A percentile compares a stretch with the other conserved stretches of the same genome.
phyloP scores from a whole-genome alignment of 2,329 filamentous ascomycete genomes.

The Exserohilum rostratum region DNA sequence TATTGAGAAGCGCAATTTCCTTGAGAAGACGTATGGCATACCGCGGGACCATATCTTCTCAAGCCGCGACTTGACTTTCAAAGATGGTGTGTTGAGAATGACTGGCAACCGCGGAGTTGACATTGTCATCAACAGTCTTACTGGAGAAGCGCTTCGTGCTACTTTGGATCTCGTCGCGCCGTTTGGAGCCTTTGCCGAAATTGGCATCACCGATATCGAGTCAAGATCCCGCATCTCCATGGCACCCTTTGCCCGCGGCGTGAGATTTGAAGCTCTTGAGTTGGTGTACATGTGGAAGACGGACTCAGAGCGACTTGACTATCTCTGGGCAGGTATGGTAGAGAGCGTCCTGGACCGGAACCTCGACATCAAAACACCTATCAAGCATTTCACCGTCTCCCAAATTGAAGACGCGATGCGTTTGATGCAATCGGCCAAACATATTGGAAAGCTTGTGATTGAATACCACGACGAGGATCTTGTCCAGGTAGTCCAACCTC shows the following conservation, averaged over 20 bases:
- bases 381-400: neutral
- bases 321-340: neutral
- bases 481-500: neutral
- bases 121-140: conserved; percentile 1
- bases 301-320: neutral
- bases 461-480: neutral
- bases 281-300: neutral
- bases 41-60: neutral
- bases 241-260: conserved; percentile 5
- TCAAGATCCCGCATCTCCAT: conserved; percentile 9
- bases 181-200: conserved; percentile 23
- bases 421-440: neutral
- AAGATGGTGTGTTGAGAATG: neutral
- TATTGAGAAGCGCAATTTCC: neutral
- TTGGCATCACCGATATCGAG: conserved; percentile 24
- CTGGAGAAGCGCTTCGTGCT: conserved; percentile 2
- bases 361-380: neutral
- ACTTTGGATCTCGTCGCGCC: conserved; percentile 1
- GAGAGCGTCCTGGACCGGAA: conserved; percentile 1
- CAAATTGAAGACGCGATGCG: neutral
- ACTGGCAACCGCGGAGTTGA: conserved; percentile 2
- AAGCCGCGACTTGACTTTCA: neutral
- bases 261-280: conserved; percentile 3
- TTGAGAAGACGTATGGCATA: neutral
- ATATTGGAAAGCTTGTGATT: neutral